Base-by-base conservation (phyloP, 352 stramenopile species). In the Globisporangium ultimum region DNA sequence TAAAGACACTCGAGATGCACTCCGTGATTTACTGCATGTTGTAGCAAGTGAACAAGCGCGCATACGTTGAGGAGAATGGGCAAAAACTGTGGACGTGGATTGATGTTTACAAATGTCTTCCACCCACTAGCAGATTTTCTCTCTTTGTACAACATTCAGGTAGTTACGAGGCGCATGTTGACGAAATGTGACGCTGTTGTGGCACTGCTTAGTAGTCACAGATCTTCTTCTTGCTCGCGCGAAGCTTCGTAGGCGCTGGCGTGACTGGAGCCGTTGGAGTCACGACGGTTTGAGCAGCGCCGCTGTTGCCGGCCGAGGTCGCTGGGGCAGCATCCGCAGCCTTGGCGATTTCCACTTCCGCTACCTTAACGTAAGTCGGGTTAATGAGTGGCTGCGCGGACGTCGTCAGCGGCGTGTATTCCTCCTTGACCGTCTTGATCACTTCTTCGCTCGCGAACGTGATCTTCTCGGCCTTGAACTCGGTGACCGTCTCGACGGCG, bases 391-490 rank as follows among this genome's bases (percentile, higher is more conserved):
- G 61, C 42, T 59, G 48, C 7, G 65, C 48, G 20, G 55, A 61
- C 21, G 55, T 46, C 10, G 61, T 71, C 10, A 56, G 24, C 17
- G 65, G 54, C 51, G 62, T 61, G 56, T 69, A 74, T n/a, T 74
- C 58, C 2, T 51, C 38, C 43, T 68, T 68, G 48, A 74, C 61
- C 34, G 65, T 52, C 50, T 71, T 46, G 40, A 74, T 63, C 42
- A 74, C 67, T 12, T 67, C 48, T 12, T 63, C 64, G 52, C 61
- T 73, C 14, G 70, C 71, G 50, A 81, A 84, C 50, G 58, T 71
- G 24, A 88, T 50, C 42, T 69, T 75, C 21, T 67, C 61, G 1
- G 67, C 49, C 51, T 72, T 69, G 71, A 80, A 88, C 5, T 64
- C 61, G 14, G 58, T 70, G 40, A 36, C 28, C 5, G 70, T 69